Percentiles rank a stretch among this genome's conserved stretches.
Conservation (phyloP, 2,329 filamentous ascomycete species). For the Nemania serpens region DNA sequence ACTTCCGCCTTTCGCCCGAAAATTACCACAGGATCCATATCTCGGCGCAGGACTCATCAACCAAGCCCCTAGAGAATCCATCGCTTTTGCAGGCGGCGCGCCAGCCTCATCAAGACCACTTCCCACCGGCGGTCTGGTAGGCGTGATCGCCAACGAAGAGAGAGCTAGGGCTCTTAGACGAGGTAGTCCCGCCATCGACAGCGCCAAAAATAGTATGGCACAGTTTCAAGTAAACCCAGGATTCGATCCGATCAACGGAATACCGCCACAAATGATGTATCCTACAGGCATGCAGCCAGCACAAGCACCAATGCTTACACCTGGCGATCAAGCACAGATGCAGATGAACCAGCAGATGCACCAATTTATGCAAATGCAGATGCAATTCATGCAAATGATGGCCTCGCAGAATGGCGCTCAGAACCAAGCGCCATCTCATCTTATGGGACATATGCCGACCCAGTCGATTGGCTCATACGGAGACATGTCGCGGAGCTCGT, state of each 20-base stretch:
- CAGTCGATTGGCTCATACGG: conserved; percentile 51
- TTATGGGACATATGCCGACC: conserved; percentile 47
- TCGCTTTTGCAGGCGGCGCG: conserved; percentile 68
- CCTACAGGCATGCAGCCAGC: conserved; percentile 44
- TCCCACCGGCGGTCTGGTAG: conserved; percentile 79
- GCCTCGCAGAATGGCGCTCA: conserved; percentile 47
- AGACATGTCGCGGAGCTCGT: conserved; percentile 38
- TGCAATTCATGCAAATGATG: conserved; percentile 93
- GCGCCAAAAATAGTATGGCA: conserved; percentile 46
- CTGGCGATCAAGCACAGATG: conserved; percentile 74
- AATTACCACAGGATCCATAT: conserved; percentile 84
- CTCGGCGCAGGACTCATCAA: conserved; percentile 78
- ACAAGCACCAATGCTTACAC: conserved; percentile 51
- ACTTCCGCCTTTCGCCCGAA: conserved; percentile 81
- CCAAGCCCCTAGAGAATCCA: conserved; percentile 72
- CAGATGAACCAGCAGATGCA: conserved; percentile 84
- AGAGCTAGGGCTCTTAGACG: conserved; percentile 76
- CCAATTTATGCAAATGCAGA: conserved; percentile 91
- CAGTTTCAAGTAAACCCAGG: conserved; percentile 44
- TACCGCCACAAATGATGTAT: conserved; percentile 58
- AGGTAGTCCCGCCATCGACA: conserved; percentile 73
- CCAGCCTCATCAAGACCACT: conserved; percentile 47
- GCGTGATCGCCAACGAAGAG: conserved; percentile 86
- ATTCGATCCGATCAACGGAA: conserved; percentile 56
- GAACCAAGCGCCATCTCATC: conserved; percentile 35